Evolutionary conservation across 2,329 filamentous ascomycete genomes (phyloP).

Genomic region (Cercospora nicotianae): DNA sequence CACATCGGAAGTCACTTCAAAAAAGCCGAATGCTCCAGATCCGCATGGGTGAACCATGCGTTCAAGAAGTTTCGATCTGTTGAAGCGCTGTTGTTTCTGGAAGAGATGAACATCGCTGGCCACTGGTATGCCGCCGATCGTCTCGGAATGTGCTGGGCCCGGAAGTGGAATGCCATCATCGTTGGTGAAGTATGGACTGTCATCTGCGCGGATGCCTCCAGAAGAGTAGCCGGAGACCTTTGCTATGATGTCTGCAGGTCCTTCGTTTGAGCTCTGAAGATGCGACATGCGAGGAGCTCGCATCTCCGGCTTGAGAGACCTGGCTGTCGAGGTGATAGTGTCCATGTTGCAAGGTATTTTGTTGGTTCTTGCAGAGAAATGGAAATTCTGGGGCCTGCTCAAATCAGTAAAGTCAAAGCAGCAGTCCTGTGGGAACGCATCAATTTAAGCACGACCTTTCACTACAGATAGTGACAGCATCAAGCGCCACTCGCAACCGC

Average conservation of each 20-base stretch:
- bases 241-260: background rate
- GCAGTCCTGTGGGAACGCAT: background rate
- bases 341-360: background rate
- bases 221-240: background rate
- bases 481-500: background rate
- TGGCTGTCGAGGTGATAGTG: background rate
- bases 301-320: background rate
- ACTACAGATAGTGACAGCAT: background rate
- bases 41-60: background rate
- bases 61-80: background rate
- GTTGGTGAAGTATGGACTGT: background rate
- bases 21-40: background rate
- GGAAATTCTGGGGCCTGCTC: background rate
- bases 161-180: background rate
- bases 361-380: background rate
- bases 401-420: background rate
- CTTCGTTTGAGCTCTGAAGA: background rate
- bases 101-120: background rate
- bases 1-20: background rate
- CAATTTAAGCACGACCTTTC: background rate
- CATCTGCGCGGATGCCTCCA: background rate
- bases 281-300: background rate
- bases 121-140: background rate
- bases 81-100: constrained; percentile 1
- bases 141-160: background rate